phyloP scores from a whole-genome alignment of 108 stramenopile genomes.

The Skeletonema marinoi region DNA sequence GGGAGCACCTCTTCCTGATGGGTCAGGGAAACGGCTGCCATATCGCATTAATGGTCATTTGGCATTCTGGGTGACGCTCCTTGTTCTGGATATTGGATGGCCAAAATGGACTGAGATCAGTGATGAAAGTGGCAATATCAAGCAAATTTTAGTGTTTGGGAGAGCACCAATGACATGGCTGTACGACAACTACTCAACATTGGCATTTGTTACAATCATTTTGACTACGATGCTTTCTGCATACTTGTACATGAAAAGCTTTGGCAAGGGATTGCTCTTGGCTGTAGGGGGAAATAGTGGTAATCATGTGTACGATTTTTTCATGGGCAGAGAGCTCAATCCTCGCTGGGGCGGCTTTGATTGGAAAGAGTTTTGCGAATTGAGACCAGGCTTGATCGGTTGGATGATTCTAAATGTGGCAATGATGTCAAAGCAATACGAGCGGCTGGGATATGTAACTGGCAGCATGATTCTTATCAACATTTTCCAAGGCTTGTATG shows the following conservation, averaged over 20 bases:
- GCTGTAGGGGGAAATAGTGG: slow-evolving; percentile 88
- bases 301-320: slow-evolving; percentile 91
- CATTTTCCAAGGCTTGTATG: slow-evolving; percentile 93
- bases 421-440: slow-evolving; percentile 81
- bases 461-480: slow-evolving; percentile 91
- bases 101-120: slow-evolving; percentile 44
- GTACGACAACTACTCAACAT: slow-evolving; percentile 74
- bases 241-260: slow-evolving; percentile 80
- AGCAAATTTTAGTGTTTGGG: slow-evolving; percentile 41
- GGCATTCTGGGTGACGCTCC: slow-evolving; percentile 89
- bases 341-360: slow-evolving; percentile 90
- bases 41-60: slow-evolving; percentile 96
- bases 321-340: slow-evolving; percentile 97
- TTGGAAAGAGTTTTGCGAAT: slow-evolving; percentile 97
- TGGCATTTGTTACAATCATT: slow-evolving; percentile 70
- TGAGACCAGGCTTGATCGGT: slow-evolving; percentile 93
- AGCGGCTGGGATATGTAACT: slow-evolving; percentile 74
- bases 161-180: slow-evolving; percentile 71
- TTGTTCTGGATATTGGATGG: slow-evolving; percentile 57
- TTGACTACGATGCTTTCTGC: slow-evolving; percentile 61
- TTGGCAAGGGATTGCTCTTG: slow-evolving; percentile 61
- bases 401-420: slow-evolving; percentile 92
- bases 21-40: slow-evolving; percentile 51
- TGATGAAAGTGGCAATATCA: slow-evolving; percentile 10
- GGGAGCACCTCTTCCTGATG: slow-evolving; percentile 70